Conservation (phyloP, 345 rosid genomes). For the Limnanthes douglasii region DNA sequence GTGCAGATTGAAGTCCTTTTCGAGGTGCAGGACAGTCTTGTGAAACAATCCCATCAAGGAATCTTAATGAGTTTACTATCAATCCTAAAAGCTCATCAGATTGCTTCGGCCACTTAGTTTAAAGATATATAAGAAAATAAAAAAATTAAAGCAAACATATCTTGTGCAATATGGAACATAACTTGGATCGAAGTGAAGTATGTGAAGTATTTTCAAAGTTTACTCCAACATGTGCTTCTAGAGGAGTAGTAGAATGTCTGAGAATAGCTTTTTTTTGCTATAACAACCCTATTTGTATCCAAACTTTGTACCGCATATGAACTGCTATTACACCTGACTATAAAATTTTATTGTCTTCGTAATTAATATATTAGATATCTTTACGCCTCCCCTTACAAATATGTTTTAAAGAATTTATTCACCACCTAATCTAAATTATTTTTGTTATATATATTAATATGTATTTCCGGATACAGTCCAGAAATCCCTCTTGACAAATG, state of each 20-base stretch:
- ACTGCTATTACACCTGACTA: constrained; percentile 25
- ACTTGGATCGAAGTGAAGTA: constrained; percentile 82
- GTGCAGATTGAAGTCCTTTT: constrained; percentile 86
- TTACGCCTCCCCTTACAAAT: no score
- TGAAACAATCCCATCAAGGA: constrained; percentile 89
- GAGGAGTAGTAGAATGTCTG: constrained; percentile 42
- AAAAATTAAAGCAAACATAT: background rate
- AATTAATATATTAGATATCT: no score
- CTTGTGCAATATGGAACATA: constrained; percentile 9
- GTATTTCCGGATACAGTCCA: no score
- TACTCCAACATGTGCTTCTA: constrained; percentile 46
- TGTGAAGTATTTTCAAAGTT: constrained; percentile 36
- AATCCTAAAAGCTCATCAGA: constrained; percentile 95
- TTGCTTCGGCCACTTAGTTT: constrained; percentile 99
- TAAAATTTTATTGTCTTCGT: no score
- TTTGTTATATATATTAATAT: no score
- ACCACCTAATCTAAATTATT: no score
- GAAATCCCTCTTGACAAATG: no score
- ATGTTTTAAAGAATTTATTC: no score
- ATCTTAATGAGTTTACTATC: constrained; percentile 89
- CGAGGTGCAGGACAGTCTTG: constrained; percentile 93
- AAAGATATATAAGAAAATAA: constrained; percentile 14
- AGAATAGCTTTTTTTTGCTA: constrained; percentile 40
- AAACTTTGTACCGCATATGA: constrained; percentile 69
- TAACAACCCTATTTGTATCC: constrained; percentile 27